Conservation (phyloP, 2,329 filamentous ascomycete genomes). For the Ceratocystis harringtonii region DNA sequence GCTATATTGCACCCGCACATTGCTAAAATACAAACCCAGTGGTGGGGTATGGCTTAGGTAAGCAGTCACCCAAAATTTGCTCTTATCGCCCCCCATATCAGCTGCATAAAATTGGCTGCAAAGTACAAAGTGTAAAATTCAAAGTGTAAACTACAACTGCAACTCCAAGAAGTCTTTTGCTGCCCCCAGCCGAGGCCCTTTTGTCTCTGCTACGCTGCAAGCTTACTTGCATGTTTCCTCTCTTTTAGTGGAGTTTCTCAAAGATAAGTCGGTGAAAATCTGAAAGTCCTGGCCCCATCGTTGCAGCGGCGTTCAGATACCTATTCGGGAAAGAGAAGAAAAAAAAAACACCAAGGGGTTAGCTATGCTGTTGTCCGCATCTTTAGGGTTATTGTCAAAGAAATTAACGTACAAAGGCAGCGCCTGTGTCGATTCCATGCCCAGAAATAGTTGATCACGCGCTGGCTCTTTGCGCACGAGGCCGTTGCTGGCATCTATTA, state of each 20-base stretch:
- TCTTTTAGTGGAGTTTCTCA: not conserved
- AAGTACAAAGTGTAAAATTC: too few species aligned
- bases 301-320: not conserved
- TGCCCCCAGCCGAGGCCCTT: not conserved
- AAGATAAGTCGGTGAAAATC: not conserved
- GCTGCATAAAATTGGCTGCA: not conserved
- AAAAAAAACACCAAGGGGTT: not conserved
- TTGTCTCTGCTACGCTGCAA: not conserved
- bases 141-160: not conserved
- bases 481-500: not conserved
- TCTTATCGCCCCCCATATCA: not conserved
- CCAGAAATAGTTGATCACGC: constrained; percentile 8
- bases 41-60: not conserved
- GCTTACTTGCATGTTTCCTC: not conserved
- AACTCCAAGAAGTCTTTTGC: not conserved
- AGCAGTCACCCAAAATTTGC: not conserved
- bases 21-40: not conserved
- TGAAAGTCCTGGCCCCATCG: not conserved
- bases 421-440: not conserved
- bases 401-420: not conserved
- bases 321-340: not conserved
- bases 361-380: not conserved
- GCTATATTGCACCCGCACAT: not conserved
- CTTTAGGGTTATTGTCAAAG: not conserved
- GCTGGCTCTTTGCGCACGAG: not conserved